Evolutionary conservation across 768 basidiomycete species (phyloP), one percentile per base, ranked within the genome.

Genomic region (Saitozyma sp.): DNA sequence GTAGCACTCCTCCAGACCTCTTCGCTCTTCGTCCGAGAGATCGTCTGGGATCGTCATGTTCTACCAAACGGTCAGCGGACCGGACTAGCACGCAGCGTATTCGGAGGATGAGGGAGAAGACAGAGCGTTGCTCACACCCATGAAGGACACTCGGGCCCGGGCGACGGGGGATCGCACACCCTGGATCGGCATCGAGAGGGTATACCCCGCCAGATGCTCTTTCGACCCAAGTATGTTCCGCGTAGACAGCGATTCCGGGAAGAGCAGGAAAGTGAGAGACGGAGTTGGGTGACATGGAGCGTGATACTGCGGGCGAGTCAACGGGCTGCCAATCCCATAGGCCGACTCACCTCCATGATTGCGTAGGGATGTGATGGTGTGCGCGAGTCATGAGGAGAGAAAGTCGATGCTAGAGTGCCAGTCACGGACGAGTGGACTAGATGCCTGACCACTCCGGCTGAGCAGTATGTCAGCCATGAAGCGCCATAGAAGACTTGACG

Each of bases 281-380:
- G 76, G 72, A 8, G 71, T 59, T 3, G 73, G 54, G 54, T 70
- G 67, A 48, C 78, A 79, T 29, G 78, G 75, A 38, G 77, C 75
- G 57, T 78, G 72, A 59, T 69, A 76, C 69, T 71, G 65, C n/a
- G 11, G 10, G 16, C n/a, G 39, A 58, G 54, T 43, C 43, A 8
- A n/a, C 49, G 41, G 43, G 45, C 20, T 20, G 55, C 17, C 29
- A 43, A 49, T 13, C n/a, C 7, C 19, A 40, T 6, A 13, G 11
- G 46, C 2, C 50, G 19, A 54, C 67, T 48, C 51, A 76, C 75
- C 66, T 79, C 78, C 64, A 77, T 66, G 62, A 77, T 56, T 3
- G 75, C 73, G 53, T 77, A 76, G 52, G 78, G 78, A 19, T 66
- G 59, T 19, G 68, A 74, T 71, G 63, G 53, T 46, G 16, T 13